Conservation (phyloP, 2,329 filamentous ascomycete genomes). For the Blastomyces gilchristii region DNA sequence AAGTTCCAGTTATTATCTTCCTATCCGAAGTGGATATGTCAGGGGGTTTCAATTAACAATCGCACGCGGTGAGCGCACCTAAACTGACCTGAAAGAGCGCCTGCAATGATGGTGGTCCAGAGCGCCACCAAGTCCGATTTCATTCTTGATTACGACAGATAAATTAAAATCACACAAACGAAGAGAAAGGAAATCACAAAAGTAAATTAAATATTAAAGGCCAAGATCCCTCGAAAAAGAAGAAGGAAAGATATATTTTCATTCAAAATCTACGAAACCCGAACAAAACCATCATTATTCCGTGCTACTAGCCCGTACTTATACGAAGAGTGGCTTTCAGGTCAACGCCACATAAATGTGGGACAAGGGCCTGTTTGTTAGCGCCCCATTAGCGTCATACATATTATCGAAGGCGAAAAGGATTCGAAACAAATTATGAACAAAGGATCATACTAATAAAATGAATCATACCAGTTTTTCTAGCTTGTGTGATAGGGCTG, state of each 20-base stretch:
- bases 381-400: background rate
- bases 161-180: background rate
- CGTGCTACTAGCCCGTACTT: too few species aligned
- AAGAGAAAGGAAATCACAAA: background rate
- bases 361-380: background rate
- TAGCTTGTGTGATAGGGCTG: background rate
- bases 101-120: background rate
- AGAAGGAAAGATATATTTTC: background rate
- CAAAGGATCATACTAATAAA: background rate
- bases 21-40: background rate
- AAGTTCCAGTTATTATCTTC: background rate
- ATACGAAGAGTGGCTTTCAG: background rate
- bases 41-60: background rate
- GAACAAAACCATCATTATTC: background rate
- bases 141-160: slow-evolving; percentile 4
- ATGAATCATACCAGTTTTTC: background rate
- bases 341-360: background rate
- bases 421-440: background rate
- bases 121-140: slow-evolving; percentile 1
- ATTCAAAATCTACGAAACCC: background rate
- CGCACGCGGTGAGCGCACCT: too few species aligned
- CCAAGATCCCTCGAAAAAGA: background rate
- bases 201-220: background rate
- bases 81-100: slow-evolving; percentile 1
- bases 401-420: too few species aligned